Evolutionary conservation across 2,329 filamentous ascomycete species (phyloP).

Genomic region (Immersiporthe knoxdaviesiana): DNA sequence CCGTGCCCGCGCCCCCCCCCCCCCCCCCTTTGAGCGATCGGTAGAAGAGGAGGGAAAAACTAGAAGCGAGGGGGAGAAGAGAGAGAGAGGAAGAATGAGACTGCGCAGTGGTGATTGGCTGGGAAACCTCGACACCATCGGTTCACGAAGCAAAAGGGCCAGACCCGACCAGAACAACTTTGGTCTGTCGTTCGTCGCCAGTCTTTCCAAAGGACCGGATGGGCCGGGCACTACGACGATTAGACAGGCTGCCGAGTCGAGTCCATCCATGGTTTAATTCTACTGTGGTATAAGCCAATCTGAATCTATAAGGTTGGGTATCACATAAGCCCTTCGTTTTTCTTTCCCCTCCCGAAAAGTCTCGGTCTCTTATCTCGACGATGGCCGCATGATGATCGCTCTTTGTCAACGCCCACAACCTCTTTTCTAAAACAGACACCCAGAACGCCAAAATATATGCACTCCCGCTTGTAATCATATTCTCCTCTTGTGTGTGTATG

Average conservation of each 20-base stretch:
- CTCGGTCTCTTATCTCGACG: too few species aligned
- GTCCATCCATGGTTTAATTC: background rate
- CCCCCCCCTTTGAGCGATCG: background rate
- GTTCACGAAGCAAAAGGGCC: background rate
- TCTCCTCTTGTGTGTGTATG: too few species aligned
- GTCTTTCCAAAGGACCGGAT: background rate
- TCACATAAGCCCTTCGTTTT: background rate
- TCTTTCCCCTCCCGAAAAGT: background rate
- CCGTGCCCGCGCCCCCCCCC: background rate
- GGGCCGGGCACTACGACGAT: background rate
- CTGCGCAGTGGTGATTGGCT: conserved; percentile 5
- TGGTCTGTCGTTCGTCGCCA: background rate
- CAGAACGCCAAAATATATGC: background rate
- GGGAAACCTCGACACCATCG: background rate
- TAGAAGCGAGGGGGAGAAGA: background rate
- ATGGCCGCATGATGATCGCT: conserved; percentile 5
- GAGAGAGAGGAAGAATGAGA: too few species aligned
- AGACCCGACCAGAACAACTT: background rate
- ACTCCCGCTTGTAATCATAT: background rate
- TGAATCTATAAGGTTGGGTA: conserved; percentile 5
- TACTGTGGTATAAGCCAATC: background rate
- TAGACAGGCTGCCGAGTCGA: background rate
- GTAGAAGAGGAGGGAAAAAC: background rate
- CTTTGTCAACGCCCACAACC: background rate
- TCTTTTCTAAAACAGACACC: background rate